Evolutionary conservation across 2,329 filamentous ascomycete species (phyloP).

Genomic region (Rutstroemia sp.): DNA sequence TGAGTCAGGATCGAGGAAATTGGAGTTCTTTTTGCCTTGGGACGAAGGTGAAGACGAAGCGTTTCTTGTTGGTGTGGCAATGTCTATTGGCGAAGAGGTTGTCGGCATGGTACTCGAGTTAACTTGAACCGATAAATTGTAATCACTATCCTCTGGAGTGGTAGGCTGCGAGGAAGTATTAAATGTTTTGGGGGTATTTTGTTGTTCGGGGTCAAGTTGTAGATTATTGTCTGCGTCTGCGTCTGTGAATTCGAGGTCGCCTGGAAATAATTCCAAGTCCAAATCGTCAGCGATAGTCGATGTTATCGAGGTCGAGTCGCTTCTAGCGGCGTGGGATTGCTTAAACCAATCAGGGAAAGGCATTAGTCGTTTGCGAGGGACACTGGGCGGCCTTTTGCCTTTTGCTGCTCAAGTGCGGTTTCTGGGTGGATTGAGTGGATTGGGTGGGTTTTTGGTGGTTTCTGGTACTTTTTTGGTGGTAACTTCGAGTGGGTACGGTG

Average conservation of each 20-base stretch:
- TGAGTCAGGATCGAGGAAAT: slow-evolving; percentile 24
- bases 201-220: slow-evolving; percentile 2
- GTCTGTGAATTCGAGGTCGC: neutral
- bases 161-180: slow-evolving; percentile 8
- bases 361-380: neutral
- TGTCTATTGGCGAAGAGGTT: slow-evolving; percentile 29
- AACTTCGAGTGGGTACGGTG: no score
- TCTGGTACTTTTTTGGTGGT: no score
- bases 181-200: neutral
- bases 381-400: neutral
- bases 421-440: neutral
- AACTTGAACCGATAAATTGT: neutral
- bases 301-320: slow-evolving; percentile 2
- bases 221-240: neutral
- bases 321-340: slow-evolving; percentile 4
- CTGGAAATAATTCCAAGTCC: neutral
- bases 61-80: slow-evolving; percentile 28
- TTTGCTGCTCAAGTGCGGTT: no score
- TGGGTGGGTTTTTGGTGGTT: neutral
- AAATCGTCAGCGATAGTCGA: neutral
- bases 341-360: slow-evolving; percentile 5
- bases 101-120: slow-evolving; percentile 23
- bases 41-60: slow-evolving; percentile 32
- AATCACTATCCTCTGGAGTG: slow-evolving; percentile 7
- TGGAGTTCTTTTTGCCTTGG: slow-evolving; percentile 24